Percentiles rank a stretch among this genome's conserved stretches.
These are phyloP conservation scores for Mortierella hygrophila DNA, from an alignment of 192 early-diverging fungal genomes.

Conservation along the genomic window DNA sequence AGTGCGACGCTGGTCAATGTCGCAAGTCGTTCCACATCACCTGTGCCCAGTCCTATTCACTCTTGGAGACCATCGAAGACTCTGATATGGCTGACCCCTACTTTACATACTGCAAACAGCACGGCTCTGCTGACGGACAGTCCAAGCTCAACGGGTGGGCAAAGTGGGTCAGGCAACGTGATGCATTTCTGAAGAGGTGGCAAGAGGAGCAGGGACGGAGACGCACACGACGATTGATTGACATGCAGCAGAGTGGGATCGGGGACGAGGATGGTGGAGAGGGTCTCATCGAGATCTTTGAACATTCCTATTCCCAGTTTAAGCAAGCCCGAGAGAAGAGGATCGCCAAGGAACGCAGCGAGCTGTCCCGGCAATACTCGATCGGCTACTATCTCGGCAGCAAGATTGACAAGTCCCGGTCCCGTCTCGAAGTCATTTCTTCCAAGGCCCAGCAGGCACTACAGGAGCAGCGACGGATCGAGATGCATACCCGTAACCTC, in stretches of 20 bases:
- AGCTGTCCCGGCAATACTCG: constrained; percentile 50
- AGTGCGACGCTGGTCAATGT: constrained; percentile 64
- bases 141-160: constrained; percentile 58
- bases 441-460: constrained; percentile 38
- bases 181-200: constrained; percentile 56
- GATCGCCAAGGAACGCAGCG: constrained; percentile 46
- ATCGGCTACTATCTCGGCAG: constrained; percentile 49
- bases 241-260: constrained; percentile 19
- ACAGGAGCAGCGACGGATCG: constrained; percentile 38
- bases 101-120: constrained; percentile 63
- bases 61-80: constrained; percentile 61
- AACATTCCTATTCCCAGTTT: constrained; percentile 55
- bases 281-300: constrained; percentile 54
- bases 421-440: constrained; percentile 45
- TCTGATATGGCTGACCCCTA: constrained; percentile 64
- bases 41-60: constrained; percentile 59
- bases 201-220: constrained; percentile 38
- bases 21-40: constrained; percentile 64
- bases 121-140: constrained; percentile 55
- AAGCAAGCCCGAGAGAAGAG: constrained; percentile 42
- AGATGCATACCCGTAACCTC: constrained; percentile 47
- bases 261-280: constrained; percentile 24
- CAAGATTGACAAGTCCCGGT: constrained; percentile 53
- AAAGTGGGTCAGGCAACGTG: constrained; percentile 58
- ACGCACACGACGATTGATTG: constrained; percentile 38